Evolutionary conservation across 2,329 filamentous ascomycete genomes (phyloP).

Genomic region (Tympanopsis confertula): DNA sequence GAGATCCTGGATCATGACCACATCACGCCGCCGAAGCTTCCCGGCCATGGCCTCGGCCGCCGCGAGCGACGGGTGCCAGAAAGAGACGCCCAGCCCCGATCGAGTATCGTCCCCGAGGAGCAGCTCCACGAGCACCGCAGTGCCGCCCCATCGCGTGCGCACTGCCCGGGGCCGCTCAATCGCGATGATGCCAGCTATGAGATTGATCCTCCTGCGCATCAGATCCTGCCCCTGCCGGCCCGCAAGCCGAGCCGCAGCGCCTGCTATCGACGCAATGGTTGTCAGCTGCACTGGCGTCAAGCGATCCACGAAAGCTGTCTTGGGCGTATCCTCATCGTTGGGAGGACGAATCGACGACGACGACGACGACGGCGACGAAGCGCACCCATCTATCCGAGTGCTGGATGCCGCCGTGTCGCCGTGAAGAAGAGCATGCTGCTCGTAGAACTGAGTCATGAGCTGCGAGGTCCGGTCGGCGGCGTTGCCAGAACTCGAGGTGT

Average conservation of each 20-base stretch:
- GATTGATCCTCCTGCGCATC: slow-evolving; percentile 33
- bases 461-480: no score
- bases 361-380: no score
- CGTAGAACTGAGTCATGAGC: neutral
- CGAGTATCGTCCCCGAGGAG: slow-evolving; percentile 77
- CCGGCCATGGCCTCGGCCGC: slow-evolving; percentile 20
- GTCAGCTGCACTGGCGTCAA: neutral
- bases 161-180: slow-evolving; percentile 58
- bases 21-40: slow-evolving; percentile 55
- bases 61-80: slow-evolving; percentile 54
- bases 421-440: neutral
- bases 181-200: slow-evolving; percentile 71
- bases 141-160: slow-evolving; percentile 49
- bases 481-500: no score
- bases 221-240: neutral
- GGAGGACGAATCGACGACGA: no score
- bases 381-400: no score
- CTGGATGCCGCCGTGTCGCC: no score
- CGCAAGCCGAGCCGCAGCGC: no score
- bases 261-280: neutral
- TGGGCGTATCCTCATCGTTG: neutral
- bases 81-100: slow-evolving; percentile 69
- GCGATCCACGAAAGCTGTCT: neutral
- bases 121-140: slow-evolving; percentile 61
- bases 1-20: slow-evolving; percentile 70